Base-by-base conservation (phyloP, 495 filamentous ascomycete species). In the Collariella sp. region DNA sequence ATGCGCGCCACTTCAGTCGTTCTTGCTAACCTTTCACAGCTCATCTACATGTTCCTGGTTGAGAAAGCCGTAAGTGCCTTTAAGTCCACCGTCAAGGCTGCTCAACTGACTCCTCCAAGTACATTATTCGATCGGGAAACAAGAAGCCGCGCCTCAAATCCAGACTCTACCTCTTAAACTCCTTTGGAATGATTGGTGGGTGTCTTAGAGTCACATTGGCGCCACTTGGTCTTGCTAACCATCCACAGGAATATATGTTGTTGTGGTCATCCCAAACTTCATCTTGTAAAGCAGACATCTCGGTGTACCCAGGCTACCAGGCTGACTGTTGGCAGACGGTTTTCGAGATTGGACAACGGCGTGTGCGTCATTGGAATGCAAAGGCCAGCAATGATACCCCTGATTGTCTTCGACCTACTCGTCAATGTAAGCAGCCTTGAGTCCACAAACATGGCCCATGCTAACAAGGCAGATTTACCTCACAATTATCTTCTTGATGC, bases 361-460 rank as follows among this genome's bases (percentile, higher is more conserved):
- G 55, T 67, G 35, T 81, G 78, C 57, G 73, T 76, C 52, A 76
- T 81, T 52, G 78, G 78, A 5, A 78, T 81, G 71, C 57, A 72
- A 52, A 71, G 60, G 44, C 58, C 66, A 13, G 73, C 73, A 6
- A 71, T 79, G 67, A 67, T 79, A 6, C 77, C 75, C 1, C 67
- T 81, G 6, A 79, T 81, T 31, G 54, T 51, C 1, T 75, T 78
- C 46, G 75, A 79, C 48, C 64, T 75, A 16, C 42, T 75, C 2
- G 70, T 77, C 51, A 78, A 79, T 44, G 76, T 77, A 57, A 40
- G 67, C 24, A 12, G 19, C 15, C 7, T 18, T 4, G 15, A 16
- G 19, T 40, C 15, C 12, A n/a, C n/a, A n/a, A n/a, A n/a, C n/a
- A 4, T 18, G 12, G 7, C 22, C n/a, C 3, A 23, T 16, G 33